Evolutionary conservation across 768 basidiomycete genomes (phyloP).

Genomic region (Dentipellis fragilis): DNA sequence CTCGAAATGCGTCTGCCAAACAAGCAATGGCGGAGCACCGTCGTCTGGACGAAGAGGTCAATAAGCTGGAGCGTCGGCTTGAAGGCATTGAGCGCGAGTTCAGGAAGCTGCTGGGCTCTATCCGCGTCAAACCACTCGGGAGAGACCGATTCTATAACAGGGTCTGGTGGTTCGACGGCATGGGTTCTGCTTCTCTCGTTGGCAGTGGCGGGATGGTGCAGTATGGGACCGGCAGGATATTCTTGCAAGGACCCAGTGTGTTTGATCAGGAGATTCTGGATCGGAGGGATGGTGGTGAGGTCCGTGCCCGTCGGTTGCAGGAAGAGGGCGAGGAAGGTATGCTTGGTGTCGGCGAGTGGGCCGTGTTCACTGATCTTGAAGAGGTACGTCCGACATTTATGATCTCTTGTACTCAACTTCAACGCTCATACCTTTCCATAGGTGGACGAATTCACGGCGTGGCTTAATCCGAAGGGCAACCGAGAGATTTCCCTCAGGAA

Average conservation of each 20-base stretch:
- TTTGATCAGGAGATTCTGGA: conserved; percentile 68
- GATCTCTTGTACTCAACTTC: not conserved
- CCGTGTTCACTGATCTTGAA: conserved; percentile 76
- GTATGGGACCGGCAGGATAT: conserved; percentile 85
- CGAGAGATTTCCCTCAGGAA: conserved; percentile 79
- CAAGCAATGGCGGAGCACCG: conserved; percentile 77
- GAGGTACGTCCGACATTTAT: conserved; percentile 46
- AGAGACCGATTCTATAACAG: conserved; percentile 91
- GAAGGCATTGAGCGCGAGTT: conserved; percentile 92
- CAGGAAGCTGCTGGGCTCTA: conserved; percentile 74
- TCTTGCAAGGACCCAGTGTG: conserved; percentile 86
- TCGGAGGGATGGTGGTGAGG: conserved; percentile 42
- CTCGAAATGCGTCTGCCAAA: conserved; percentile 71
- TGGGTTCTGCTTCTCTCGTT: conserved; percentile 75
- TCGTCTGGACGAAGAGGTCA: conserved; percentile 80
- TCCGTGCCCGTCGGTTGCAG: conserved; percentile 50
- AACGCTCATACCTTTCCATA: conserved; percentile 22
- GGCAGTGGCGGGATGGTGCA: conserved; percentile 69
- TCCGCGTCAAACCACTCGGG: conserved; percentile 83
- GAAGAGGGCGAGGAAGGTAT: conserved; percentile 78
- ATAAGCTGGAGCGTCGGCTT: conserved; percentile 68
- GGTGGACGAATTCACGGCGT: conserved; percentile 76
- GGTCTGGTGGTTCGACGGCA: conserved; percentile 98
- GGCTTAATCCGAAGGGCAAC: conserved; percentile 88
- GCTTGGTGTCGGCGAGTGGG: conserved; percentile 78